A percentile compares a stretch with the other conserved stretches of the same genome.
Conservation (phyloP, 2,329 filamentous ascomycete genomes). For the Taxawa tesnikishii region DNA sequence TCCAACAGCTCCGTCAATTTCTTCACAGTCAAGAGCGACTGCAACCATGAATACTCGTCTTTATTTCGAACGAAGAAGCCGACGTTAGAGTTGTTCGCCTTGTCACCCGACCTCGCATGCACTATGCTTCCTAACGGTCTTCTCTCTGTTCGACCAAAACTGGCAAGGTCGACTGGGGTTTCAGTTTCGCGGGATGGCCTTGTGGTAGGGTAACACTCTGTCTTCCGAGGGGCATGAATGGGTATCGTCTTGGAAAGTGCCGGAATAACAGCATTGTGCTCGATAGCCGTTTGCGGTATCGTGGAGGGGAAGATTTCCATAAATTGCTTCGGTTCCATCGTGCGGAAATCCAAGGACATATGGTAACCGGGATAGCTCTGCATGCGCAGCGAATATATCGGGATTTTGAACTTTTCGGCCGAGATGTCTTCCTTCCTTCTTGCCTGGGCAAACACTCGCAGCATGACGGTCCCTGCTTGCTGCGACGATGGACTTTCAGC, state of each 20-base stretch:
- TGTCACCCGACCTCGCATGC: slow-evolving; percentile 21
- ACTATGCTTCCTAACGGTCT: slow-evolving; percentile 26
- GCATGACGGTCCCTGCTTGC: slow-evolving; percentile 17
- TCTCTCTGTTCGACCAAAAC: slow-evolving; percentile 23
- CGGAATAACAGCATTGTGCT: slow-evolving; percentile 13
- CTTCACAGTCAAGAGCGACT: slow-evolving; percentile 14
- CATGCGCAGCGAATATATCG: slow-evolving; percentile 17
- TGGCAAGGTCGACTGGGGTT: slow-evolving; percentile 13
- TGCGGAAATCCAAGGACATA: slow-evolving; percentile 16
- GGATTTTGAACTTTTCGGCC: slow-evolving; percentile 16
- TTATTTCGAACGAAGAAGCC: slow-evolving; percentile 28
- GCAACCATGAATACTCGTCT: slow-evolving; percentile 22
- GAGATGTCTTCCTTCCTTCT: slow-evolving; percentile 13
- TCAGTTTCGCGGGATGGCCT: slow-evolving; percentile 22
- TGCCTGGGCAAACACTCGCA: slow-evolving; percentile 27
- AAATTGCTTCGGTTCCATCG: slow-evolving; percentile 13
- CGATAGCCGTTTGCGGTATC: slow-evolving; percentile 16
- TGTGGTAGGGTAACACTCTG: slow-evolving; percentile 5
- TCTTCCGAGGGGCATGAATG: slow-evolving; percentile 3
- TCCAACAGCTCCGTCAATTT: slow-evolving; percentile 16
- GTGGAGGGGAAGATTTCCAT: slow-evolving; percentile 11
- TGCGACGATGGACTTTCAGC: slow-evolving; percentile 23
- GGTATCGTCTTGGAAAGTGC: too few relatives aligned
- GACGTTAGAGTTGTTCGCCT: slow-evolving; percentile 20
- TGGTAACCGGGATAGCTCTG: slow-evolving; percentile 20